A percentile compares a stretch with the other conserved stretches of the same genome.
Conservation (phyloP, 139 green algal species). For the Haematococcus sp. region DNA sequence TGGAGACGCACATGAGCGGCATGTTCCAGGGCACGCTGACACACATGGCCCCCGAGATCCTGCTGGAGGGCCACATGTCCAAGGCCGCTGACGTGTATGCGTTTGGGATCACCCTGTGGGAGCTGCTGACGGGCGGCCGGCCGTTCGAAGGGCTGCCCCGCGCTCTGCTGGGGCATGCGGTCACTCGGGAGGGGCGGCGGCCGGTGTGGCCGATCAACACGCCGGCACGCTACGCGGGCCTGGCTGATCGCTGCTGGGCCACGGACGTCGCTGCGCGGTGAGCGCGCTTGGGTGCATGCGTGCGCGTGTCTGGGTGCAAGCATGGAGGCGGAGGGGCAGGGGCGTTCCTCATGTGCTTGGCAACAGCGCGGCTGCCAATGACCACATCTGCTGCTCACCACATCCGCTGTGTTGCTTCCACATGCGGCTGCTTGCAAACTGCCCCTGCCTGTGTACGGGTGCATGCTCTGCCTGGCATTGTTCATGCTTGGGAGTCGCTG, state of each 20-base stretch:
- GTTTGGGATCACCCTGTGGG: conserved; percentile 46
- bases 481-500: neutral
- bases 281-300: neutral
- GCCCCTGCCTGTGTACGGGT: too few relatives aligned
- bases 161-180: conserved; percentile 36
- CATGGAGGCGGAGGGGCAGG: neutral
- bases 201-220: conserved; percentile 30
- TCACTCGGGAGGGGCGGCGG: conserved; percentile 22
- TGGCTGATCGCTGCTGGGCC: conserved; percentile 40
- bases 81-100: conserved; percentile 47
- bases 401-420: neutral
- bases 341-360: neutral
- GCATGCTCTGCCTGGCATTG: neutral
- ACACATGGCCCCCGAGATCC: conserved; percentile 49
- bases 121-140: conserved; percentile 43
- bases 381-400: neutral
- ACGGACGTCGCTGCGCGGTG: neutral
- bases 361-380: neutral
- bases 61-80: conserved; percentile 33
- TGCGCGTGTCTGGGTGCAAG: neutral
- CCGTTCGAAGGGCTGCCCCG: conserved; percentile 17
- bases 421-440: neutral
- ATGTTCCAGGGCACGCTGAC: conserved; percentile 53
- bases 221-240: conserved; percentile 10
- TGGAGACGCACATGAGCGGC: conserved; percentile 38